Conservation (phyloP, 495 filamentous ascomycete genomes). For the Rhizodiscina lignyota region DNA sequence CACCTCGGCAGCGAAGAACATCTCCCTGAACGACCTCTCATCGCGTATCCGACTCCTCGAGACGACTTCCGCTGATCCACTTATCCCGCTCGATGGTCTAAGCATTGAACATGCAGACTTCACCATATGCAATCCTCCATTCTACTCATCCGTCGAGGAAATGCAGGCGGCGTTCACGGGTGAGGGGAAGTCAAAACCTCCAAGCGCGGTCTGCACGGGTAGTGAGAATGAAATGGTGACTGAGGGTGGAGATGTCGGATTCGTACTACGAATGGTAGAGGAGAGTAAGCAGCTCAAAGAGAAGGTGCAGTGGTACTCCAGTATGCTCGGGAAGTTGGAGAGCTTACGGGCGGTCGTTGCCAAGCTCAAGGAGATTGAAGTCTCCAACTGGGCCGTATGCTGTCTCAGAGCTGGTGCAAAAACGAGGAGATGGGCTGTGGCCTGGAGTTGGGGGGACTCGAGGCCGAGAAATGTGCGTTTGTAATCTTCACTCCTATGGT, state of each 20-base stretch:
- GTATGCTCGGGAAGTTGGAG: conserved; percentile 73
- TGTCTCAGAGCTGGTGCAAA: conserved; percentile 64
- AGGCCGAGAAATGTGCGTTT: conserved; percentile 43
- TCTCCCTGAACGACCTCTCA: conserved; percentile 43
- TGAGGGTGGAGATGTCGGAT: conserved; percentile 64
- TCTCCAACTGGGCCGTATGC: conserved; percentile 70
- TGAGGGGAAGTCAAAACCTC: conserved; percentile 44
- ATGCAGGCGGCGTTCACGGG: conserved; percentile 44
- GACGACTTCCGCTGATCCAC: conserved; percentile 28
- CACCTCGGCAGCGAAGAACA: conserved; percentile 44
- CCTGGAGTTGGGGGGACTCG: conserved; percentile 62
- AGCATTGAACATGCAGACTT: conserved; percentile 54
- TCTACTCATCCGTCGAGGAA: conserved; percentile 61
- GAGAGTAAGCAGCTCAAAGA: conserved; percentile 48
- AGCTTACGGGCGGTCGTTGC: conserved; percentile 50
- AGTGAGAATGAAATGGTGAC: conserved; percentile 69
- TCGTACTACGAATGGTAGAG: conserved; percentile 56
- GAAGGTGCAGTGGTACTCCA: conserved; percentile 70
- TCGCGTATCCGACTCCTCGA: conserved; percentile 46
- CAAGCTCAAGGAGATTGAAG: conserved; percentile 35
- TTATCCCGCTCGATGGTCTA: conserved; percentile 45
- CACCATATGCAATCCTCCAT: conserved; percentile 88
- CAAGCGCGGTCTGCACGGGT: conserved; percentile 69
- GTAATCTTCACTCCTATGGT: conserved; percentile 1
- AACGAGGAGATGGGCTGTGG: conserved; percentile 77